Evolutionary conservation across 208 protist genomes (phyloP), one percentile per base, ranked within the genome.

Genomic region (Trypanosoma boissoni): DNA sequence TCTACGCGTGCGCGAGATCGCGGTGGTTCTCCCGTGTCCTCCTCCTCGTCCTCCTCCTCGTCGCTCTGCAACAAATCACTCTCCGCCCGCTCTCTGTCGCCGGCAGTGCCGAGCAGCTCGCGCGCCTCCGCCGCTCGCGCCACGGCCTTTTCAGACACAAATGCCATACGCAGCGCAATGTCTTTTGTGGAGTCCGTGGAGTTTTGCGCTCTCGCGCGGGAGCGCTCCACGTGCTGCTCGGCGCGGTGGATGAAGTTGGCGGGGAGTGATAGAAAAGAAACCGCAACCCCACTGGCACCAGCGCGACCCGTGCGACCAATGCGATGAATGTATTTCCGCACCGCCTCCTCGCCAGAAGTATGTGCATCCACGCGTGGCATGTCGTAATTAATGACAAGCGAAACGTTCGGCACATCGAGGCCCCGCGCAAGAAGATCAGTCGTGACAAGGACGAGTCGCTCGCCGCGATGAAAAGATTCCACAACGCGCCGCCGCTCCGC

Each of bases 371-470:
- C 60, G 20, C 49, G 51, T 41, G 98, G 98, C 42, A 99, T 48
- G 55, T 99, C 98, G 77, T 98, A 99, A 89, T 99, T 99, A 43
- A 99, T 82, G 12, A 99, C 97, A 24, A 99, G 82, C 4, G 83
- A 91, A 7, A 99, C 88, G 24, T 96, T 90, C 27, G 91, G 76
- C n/a, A 99, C 95, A 74, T 99, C 97, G 16, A 98, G 68, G 26
- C 94, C 94, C 39, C 96, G 74, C 4, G 94, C 88, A 14, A 93
- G 84, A 8, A 99, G 43, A 73, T 99, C 98, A 1, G 98, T 99
- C 1, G 98, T 98, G 46, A 99, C 89, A 2, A 99, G 82, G 21
- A 99, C 98, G 27, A 91, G 78, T 2, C 81, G 80, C 60, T 97
- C 78, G 3, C 97, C 96, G 3, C 66, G 53, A 43, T 96, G 75